phyloP scores from a whole-genome alignment of 495 filamentous ascomycete species.

The Rhypophila decipiens region DNA sequence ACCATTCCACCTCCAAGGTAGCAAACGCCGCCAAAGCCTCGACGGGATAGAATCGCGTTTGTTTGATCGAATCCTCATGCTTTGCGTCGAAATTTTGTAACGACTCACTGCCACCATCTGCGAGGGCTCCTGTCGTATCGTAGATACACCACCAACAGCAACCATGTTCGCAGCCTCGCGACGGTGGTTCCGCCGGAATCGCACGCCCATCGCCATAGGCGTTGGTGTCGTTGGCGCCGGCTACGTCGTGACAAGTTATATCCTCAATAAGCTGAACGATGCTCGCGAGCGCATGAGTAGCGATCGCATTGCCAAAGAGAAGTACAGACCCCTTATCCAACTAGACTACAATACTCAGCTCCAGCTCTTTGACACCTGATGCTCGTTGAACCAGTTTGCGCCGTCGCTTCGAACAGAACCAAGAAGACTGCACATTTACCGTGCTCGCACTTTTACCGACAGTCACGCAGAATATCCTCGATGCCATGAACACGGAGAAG shows the following conservation, averaged over 20 bases:
- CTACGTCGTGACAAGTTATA: constrained; percentile 90
- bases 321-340: constrained; percentile 51
- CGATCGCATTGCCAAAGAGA: constrained; percentile 91
- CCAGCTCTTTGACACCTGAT: no score
- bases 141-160: neutral
- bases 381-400: constrained; percentile 62
- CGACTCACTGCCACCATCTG: no score
- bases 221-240: constrained; percentile 80
- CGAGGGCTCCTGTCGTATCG: no score
- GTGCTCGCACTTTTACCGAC: constrained; percentile 91
- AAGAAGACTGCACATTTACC: constrained; percentile 98
- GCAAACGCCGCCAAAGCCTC: neutral
- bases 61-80: no score
- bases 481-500: constrained; percentile 80
- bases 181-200: constrained; percentile 87
- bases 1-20: no score
- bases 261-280: constrained; percentile 81
- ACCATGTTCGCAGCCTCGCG: constrained; percentile 77
- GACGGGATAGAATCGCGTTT: no score
- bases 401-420: constrained; percentile 95
- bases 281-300: constrained; percentile 90
- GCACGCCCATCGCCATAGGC: constrained; percentile 80
- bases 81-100: no score
- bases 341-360: no score
- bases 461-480: constrained; percentile 79